Evolutionary conservation across 805 yeast genomes (phyloP), one percentile per base, ranked within the genome.

Genomic region (Metschnikowia colocasiae): DNA sequence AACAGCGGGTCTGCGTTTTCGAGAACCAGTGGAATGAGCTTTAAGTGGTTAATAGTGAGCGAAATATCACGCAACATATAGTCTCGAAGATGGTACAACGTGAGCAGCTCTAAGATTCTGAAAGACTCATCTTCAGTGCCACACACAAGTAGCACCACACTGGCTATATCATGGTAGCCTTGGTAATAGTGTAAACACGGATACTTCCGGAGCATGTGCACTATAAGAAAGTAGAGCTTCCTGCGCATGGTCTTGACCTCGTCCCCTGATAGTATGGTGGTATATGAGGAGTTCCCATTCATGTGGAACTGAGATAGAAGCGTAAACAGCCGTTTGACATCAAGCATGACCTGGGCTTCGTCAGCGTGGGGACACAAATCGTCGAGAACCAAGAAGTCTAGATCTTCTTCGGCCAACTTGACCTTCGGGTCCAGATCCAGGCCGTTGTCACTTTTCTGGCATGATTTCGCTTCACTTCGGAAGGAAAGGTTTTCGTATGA

Each of bases 101-200:
- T 74, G 40, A 89, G 67, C 26, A 66, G 61, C 46, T 81, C 83
- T 42, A 91, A 66, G 6, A 81, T 57, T 18, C 58, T 59, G 48
- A 71, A 76, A 2, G 75, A 64, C n/a, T 49, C 46, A 55, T 68
- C 72, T 40, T 65, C 58, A 4, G 59, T 45, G 31, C 57, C 59
- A 53, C 81, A 79, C 1, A 84, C 78, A 15, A 84, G 60, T 4
- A 86, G 66, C 6, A 87, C 69, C 4, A 86, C 75, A 31, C 87
- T 75, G 1, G 88, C 90, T 18, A 94, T 71, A 58, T 94, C 98
- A 64, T 92, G 98, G 63, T 78, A 88, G 0, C 99, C 99, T 65
- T 92, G 99, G 63, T 90, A 92, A 64, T 92, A 92, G 49, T 80
- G 72, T 35, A 91, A 68, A 3, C 64, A 58, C 0, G 91, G 91